Base-by-base conservation (phyloP, 2,329 filamentous ascomycete genomes). In the Fusarium redolens region DNA sequence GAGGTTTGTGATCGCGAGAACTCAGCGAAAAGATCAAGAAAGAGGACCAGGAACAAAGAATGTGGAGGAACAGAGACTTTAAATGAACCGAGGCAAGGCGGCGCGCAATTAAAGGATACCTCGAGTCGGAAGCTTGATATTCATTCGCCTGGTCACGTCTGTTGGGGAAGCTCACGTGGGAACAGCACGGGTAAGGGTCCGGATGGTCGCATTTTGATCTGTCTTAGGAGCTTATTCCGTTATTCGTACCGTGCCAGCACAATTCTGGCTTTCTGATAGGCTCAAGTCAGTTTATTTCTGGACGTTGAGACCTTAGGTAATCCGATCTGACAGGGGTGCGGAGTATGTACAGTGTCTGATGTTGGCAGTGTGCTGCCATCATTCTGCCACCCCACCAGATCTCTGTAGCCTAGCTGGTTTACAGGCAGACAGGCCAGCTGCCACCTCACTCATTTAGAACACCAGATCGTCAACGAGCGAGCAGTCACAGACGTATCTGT, bases 101-200 rank as follows among this genome's bases (percentile, higher is more conserved):
- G 41, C 58, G 41, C 58, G 45, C 31, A 28, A 30, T 35, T 28
- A 43, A 51, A 67, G 44, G 31, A 35, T 37, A 56, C 30, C 30
- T 51, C 47, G 22, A 51, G 47, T 51, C 33, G 47, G 30, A 51
- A 51, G 22, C 47, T 35, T 38, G 47, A 33, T 68, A 58, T 67
- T 40, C 50, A 35, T 41, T 30, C 37, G 51, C 40, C 45, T 18
- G n/a, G 43, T 66, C 72, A 71, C 45, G 70, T 75, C 72, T 75
- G 73, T 75, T 75, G 73, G 73, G 72, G 69, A 70, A 66, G 65
- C 73, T 75, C 73, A 75, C 73, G 73, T 75, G 73, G 72, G 59
- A 68, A 40, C 54, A 61, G 61, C 72, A 72, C 72, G 67, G 72
- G 72, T 61, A 65, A 59, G 59, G 72, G 66, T 65, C 69, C 57